phyloP scores from a whole-genome alignment of 495 filamentous ascomycete genomes.

The Aspergillus taichungensis region DNA sequence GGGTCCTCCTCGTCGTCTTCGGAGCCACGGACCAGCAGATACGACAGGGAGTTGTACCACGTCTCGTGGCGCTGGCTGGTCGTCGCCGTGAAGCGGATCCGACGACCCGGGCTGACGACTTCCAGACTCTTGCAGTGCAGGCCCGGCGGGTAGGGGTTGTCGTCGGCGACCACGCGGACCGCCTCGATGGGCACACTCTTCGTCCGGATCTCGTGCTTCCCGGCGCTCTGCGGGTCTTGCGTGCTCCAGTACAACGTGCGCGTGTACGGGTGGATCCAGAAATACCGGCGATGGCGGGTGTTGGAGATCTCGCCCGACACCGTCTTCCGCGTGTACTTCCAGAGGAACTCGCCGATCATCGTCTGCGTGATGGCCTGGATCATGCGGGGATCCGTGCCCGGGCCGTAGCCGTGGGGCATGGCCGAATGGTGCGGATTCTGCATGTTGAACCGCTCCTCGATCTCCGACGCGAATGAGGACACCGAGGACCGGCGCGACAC shows the following conservation, averaged over 20 bases:
- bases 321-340: constrained; percentile 95
- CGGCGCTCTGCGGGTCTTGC: constrained; percentile 70
- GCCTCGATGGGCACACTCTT: constrained; percentile 95
- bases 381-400: constrained; percentile 86
- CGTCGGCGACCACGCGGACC: constrained; percentile 87
- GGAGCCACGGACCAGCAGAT: constrained; percentile 70
- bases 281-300: constrained; percentile 87
- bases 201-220: constrained; percentile 69
- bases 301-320: constrained; percentile 78
- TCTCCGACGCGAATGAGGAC: constrained; percentile 89
- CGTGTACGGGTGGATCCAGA: constrained; percentile 99
- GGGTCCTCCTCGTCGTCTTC: constrained; percentile 49
- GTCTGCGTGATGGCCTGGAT: constrained; percentile 99
- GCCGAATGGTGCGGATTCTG: constrained; percentile 43
- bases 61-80: constrained; percentile 93
- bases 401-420: constrained; percentile 44
- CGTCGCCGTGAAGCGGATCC: constrained; percentile 85
- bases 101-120: constrained; percentile 79
- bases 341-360: constrained; percentile 98
- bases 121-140: constrained; percentile 89
- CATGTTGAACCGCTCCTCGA: constrained; percentile 84
- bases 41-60: constrained; percentile 96
- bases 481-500: constrained; percentile 72
- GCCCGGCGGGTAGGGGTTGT: constrained; percentile 91
- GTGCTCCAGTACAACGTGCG: constrained; percentile 96